Percentiles rank a stretch among this genome's conserved stretches.
These are phyloP conservation scores for Fusarium robinianum DNA, from an alignment of 2,329 filamentous ascomycete genomes.

Conservation along the genomic window DNA sequence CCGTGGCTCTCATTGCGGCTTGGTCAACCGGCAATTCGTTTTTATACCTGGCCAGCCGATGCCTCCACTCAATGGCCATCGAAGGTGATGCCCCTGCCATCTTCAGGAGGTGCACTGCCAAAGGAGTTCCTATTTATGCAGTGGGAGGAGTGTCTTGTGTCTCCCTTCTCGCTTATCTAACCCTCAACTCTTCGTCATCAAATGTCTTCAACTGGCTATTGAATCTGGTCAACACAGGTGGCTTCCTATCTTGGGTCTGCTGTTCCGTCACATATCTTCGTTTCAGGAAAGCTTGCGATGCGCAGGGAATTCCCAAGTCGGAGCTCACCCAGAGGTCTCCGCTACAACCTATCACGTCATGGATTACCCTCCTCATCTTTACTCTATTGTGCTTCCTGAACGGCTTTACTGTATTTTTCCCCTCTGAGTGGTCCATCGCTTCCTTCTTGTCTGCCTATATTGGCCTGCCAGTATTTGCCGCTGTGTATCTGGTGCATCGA, in stretches of 20 bases:
- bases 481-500: not conserved
- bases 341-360: conserved; percentile 11
- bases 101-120: no score
- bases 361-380: conserved; percentile 9
- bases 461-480: conserved; percentile 2
- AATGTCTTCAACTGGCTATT: conserved; percentile 5
- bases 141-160: no score
- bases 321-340: conserved; percentile 9
- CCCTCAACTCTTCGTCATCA: not conserved
- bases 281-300: conserved; percentile 13
- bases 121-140: no score
- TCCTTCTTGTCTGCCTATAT: conserved; percentile 17
- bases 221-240: conserved; percentile 13
- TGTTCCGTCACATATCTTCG: conserved; percentile 19
- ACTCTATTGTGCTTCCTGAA: conserved; percentile 9
- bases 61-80: conserved; percentile 70
- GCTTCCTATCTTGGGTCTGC: conserved; percentile 18
- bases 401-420: conserved; percentile 19
- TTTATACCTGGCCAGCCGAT: conserved; percentile 69
- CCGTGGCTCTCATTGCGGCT: conserved; percentile 68
- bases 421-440: conserved; percentile 7
- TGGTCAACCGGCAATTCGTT: conserved; percentile 65
- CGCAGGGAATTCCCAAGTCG: conserved; percentile 4
- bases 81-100: conserved; percentile 67
- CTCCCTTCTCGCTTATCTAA: no score